Evolutionary conservation across 75 land plant genomes (phyloP).

Genomic region (Picea sitchensis): DNA sequence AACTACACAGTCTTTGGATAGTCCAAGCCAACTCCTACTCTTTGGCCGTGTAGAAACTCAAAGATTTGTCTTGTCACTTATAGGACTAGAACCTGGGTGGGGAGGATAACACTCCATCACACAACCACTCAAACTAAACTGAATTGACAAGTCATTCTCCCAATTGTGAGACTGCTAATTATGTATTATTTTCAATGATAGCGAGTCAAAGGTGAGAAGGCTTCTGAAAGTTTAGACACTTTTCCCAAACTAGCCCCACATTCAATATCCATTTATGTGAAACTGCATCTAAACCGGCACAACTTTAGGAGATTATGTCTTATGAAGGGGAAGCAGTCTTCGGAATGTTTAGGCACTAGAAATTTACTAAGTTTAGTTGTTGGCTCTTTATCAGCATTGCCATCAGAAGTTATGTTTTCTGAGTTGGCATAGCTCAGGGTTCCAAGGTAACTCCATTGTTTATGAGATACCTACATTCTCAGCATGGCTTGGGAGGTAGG

Average conservation of each 20-base stretch:
- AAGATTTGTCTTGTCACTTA: too few species aligned
- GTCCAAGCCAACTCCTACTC: neutral
- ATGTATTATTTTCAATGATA: neutral
- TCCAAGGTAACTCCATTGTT: neutral
- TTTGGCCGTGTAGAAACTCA: neutral
- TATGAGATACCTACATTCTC: neutral
- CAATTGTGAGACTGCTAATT: neutral
- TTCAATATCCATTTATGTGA: neutral
- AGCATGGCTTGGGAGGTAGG: too few species aligned
- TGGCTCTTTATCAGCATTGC: neutral
- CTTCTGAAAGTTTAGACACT: neutral
- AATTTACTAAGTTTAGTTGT: neutral
- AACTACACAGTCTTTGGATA: neutral
- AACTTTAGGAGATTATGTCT: neutral
- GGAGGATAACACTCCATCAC: too few species aligned
- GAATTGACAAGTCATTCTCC: neutral
- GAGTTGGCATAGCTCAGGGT: neutral
- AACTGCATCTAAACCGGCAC: neutral
- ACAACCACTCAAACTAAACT: too few species aligned
- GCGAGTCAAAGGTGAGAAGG: neutral
- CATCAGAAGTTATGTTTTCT: neutral
- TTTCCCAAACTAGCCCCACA: neutral
- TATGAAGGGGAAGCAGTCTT: neutral
- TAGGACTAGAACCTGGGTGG: too few species aligned
- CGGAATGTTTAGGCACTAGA: neutral